Evolutionary conservation across 208 protist genomes (phyloP), one percentile per base, ranked within the genome.

Genomic region (Porcisia hertigi): DNA sequence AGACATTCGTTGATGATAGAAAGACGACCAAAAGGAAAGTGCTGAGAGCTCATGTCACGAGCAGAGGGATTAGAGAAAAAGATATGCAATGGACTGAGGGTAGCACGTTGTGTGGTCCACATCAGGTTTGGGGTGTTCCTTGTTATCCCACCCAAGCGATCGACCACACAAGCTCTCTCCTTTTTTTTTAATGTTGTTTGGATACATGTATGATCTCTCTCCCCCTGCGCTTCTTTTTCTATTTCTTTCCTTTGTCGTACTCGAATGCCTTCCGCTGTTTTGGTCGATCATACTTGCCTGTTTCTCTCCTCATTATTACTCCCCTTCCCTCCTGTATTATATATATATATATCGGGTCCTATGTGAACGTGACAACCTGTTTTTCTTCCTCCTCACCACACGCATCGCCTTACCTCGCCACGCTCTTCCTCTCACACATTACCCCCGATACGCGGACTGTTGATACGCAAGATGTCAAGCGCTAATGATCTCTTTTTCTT

Each of bases 1-100:
- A 2, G 92, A 94, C 52, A 93, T 94, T 69, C 92, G 92, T 52
- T 95, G 45, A 82, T 41, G 62, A 16, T 8, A 52, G 47, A 18
- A 25, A 54, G 76, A 53, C 14, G 7, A 18, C 5, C 12, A 25
- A 43, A 36, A 23, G 30, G 43, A 55, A 25, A 57, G 34, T 18
- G 20, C 60, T 39, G 20, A 20, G 39, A 67, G 3, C 34, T 49
- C 34, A 36, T 36, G 49, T 60, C 20, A 14, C 20, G 16, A n/a
- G 54, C 49, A 60, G 54, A 8, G 41, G 0, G 54, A 62, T 4
- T 43, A 30, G 30, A 30, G 30, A 30, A 30, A 30, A 30, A 30
- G 25, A 36, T 20, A 43, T n/a, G 47, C 30, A 30, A 55, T 2
- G 11, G n/a, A 20, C 9, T 20, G 23, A 36, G 25, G 41, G 49